Percentiles rank a stretch among this genome's conserved stretches.
Conservation (phyloP, 2,329 filamentous ascomycete genomes). For the Onygena corvina region DNA sequence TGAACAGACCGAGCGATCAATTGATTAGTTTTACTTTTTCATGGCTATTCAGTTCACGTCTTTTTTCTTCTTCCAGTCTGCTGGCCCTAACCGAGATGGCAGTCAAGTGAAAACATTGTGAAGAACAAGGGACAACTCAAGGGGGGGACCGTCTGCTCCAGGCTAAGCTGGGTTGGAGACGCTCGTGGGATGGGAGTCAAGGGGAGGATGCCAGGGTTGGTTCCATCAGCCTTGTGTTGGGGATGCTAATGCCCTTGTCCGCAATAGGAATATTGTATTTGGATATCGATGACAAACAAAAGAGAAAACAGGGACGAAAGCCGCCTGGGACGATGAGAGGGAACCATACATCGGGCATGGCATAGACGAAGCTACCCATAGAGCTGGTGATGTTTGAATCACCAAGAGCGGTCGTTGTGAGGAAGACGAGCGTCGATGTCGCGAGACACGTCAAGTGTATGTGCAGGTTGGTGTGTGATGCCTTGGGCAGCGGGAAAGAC, state of each 20-base stretch:
- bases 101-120: not conserved
- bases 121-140: too few species aligned
- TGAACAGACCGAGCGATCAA: not conserved
- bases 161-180: too few species aligned
- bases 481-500: slow-evolving; percentile 46
- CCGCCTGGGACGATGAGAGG: not conserved
- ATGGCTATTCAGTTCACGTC: too few species aligned
- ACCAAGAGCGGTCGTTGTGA: slow-evolving; percentile 43
- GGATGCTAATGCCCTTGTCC: too few species aligned
- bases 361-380: slow-evolving; percentile 87
- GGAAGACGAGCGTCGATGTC: slow-evolving; percentile 44
- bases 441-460: slow-evolving; percentile 45
- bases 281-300: too few species aligned
- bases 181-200: too few species aligned
- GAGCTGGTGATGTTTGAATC: slow-evolving; percentile 34
- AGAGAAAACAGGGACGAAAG: not conserved
- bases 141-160: too few species aligned
- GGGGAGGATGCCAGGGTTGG: too few species aligned
- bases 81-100: not conserved
- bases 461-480: slow-evolving; percentile 46
- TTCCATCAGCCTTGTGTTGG: too few species aligned
- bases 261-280: too few species aligned
- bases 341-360: slow-evolving; percentile 66
- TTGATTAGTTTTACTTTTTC: not conserved
- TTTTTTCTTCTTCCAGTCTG: not conserved